Evolutionary conservation across 306 rosid species (phyloP).

Genomic region (apple (Malus domestica)): DNA sequence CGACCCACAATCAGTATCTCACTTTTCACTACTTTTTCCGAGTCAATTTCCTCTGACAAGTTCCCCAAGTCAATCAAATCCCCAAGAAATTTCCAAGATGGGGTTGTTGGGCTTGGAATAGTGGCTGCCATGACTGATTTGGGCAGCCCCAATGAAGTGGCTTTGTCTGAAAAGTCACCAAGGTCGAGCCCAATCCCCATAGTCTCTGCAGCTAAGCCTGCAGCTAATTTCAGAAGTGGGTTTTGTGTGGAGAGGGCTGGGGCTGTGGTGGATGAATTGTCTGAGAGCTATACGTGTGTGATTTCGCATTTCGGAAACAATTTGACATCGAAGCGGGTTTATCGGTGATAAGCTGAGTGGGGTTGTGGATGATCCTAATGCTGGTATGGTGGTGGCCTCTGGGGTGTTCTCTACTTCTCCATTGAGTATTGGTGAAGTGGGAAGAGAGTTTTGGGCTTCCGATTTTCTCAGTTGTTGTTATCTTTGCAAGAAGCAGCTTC

Average conservation of each 20-base stretch:
- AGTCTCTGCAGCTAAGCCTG: conserved; percentile 56
- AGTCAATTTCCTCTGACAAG: conserved; percentile 29
- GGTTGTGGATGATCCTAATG: conserved; percentile 3
- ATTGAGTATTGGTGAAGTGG: conserved; percentile 27
- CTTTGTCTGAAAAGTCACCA: conserved; percentile 21
- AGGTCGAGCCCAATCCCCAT: conserved; percentile 49
- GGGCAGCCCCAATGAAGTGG: conserved; percentile 6
- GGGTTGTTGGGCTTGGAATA: conserved; percentile 60
- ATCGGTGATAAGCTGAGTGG: conserved; percentile 30
- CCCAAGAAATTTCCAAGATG: conserved; percentile 40
- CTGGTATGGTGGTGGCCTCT: conserved; percentile 21
- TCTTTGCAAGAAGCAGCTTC: conserved; percentile 59
- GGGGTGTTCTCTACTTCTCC: conserved; percentile 59
- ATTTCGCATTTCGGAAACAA: conserved; percentile 40
- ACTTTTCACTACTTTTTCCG: conserved; percentile 35
- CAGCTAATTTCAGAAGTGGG: conserved; percentile 51
- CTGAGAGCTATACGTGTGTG: conserved; percentile 56
- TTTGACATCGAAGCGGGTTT: conserved; percentile 28
- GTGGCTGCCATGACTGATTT: conserved; percentile 65
- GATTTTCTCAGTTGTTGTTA: conserved; percentile 52
- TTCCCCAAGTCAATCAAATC: conserved; percentile 21
- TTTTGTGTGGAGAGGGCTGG: conserved; percentile 9
- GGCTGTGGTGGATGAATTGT: conserved; percentile 32
- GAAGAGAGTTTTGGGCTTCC: conserved; percentile 23
- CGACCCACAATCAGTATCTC: conserved; percentile 37